These are phyloP conservation scores for Diplocarpon mali DNA, from an alignment of 2,329 filamentous ascomycete species.

Conservation along the genomic window DNA sequence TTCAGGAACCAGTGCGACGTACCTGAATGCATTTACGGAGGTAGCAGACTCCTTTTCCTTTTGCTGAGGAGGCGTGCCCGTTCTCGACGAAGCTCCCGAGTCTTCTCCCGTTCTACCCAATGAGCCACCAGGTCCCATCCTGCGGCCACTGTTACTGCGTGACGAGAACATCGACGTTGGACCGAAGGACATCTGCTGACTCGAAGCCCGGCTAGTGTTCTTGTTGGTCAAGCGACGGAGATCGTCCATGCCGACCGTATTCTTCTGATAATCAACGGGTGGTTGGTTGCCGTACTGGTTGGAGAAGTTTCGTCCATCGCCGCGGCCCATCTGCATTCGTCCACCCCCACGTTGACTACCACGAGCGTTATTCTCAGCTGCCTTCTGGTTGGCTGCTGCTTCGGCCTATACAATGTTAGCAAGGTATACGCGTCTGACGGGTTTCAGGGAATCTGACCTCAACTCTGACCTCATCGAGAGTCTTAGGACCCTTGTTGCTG, in stretches of 20 bases:
- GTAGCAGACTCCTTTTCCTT: constrained; percentile 50
- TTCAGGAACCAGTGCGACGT: constrained; percentile 31
- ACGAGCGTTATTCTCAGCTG: constrained; percentile 53
- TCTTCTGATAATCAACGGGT: constrained; percentile 58
- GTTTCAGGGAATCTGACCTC: constrained; percentile 40
- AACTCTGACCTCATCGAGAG: constrained; percentile 80
- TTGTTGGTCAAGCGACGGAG: constrained; percentile 68
- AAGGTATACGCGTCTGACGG: neutral
- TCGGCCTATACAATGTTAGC: constrained; percentile 40
- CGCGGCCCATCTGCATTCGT: constrained; percentile 65
- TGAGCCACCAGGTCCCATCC: constrained; percentile 63
- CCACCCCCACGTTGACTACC: constrained; percentile 58
- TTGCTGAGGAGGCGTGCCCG: constrained; percentile 74
- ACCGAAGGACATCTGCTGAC: constrained; percentile 56
- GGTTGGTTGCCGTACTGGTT: constrained; percentile 58
- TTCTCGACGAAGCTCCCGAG: constrained; percentile 78
- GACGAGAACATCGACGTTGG: constrained; percentile 80
- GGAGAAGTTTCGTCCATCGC: constrained; percentile 78
- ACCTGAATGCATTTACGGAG: constrained; percentile 91
- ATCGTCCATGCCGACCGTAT: constrained; percentile 85
- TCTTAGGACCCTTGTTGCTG: constrained; percentile 89
- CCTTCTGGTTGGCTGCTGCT: constrained; percentile 69
- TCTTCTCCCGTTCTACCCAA: constrained; percentile 69
- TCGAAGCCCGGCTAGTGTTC: constrained; percentile 46
- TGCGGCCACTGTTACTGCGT: constrained; percentile 83